Percentiles rank a stretch among this genome's conserved stretches.
Conservation (phyloP, 2,329 filamentous ascomycete species). For the Aspergillus glaucus region DNA sequence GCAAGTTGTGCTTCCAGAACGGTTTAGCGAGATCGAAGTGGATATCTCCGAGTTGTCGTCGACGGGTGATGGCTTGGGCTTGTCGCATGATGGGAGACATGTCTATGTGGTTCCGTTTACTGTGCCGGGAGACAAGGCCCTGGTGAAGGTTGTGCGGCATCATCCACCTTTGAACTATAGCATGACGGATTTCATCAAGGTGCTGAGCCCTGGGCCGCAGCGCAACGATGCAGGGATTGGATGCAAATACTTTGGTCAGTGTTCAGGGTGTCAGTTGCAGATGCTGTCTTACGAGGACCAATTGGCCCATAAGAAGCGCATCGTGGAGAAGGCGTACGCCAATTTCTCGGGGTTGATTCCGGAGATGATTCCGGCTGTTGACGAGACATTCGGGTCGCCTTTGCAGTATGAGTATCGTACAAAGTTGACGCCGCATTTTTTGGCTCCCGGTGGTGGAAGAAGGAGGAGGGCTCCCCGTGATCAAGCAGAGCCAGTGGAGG, state of each 20-base stretch:
- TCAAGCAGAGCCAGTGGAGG: slow-evolving; percentile 36
- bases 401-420: slow-evolving; percentile 91
- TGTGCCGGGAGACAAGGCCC: slow-evolving; percentile 74
- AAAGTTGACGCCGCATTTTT: slow-evolving; percentile 94
- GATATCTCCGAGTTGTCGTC: slow-evolving; percentile 79
- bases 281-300: slow-evolving; percentile 90
- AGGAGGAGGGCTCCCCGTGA: slow-evolving; percentile 47
- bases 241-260: slow-evolving; percentile 81
- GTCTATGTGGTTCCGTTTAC: slow-evolving; percentile 86
- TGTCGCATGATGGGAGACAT: slow-evolving; percentile 58
- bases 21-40: slow-evolving; percentile 71
- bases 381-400: slow-evolving; percentile 83
- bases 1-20: slow-evolving; percentile 50
- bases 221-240: slow-evolving; percentile 70
- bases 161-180: slow-evolving; percentile 60
- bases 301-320: slow-evolving; percentile 71
- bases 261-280: slow-evolving; percentile 93
- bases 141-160: slow-evolving; percentile 73
- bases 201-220: slow-evolving; percentile 64
- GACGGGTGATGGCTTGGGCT: slow-evolving; percentile 81
- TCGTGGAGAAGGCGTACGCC: slow-evolving; percentile 84
- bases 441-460: slow-evolving; percentile 58
- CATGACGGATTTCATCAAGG: slow-evolving; percentile 73
- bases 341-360: slow-evolving; percentile 83
- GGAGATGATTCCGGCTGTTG: slow-evolving; percentile 66